Evolutionary conservation across 768 basidiomycete species (phyloP), one percentile per base, ranked within the genome.

Genomic region (Austroboletus eburneus): DNA sequence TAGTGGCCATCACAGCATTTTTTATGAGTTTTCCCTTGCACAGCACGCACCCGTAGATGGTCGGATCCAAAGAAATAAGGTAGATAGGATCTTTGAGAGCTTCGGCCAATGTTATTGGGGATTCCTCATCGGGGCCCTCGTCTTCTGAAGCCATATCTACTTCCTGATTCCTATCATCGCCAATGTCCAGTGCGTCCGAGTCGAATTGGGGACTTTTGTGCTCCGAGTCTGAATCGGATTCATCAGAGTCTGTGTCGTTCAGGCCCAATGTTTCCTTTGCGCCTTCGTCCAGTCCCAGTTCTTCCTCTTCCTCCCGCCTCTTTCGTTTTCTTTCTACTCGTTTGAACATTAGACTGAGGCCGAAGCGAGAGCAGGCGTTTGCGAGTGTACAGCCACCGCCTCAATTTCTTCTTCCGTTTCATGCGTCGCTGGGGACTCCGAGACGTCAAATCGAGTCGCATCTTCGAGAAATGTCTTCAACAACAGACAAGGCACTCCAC

Each of bases 11-110:
- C 41, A 69, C 71, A 9, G 53, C 43, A 39, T 76, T 75, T 59
- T 87, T 87, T 33, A 91, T 71, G n/a, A 74, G 58, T 59, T 87
- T 91, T 32, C 80, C 81, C 10, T 83, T 86, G 63, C 88, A 91
- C 5, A 85, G 58, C 8, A 81, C 71, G 60, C 88, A 90, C 9
- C 72, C 75, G 51, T 76, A 75, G 29, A 78, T 59, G 20, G 76
- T 76, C 3, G 81, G 76, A 20, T 81, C 71, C 10, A 77, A 51
- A 4, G 80, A 76, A 27, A 82, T 66, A 52, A 77, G 59, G 61
- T 82, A 86, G 27, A 91, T 55, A 1, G 88, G 82, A 45, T 87
- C 76, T 21, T 67, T 65, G 39, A 87, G 72, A 10, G 78, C 86
- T 57, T 84, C 76, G 34, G 70, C 57, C 35, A 88, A 70, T 8